These are phyloP conservation scores for Galerina marginata DNA, from an alignment of 768 basidiomycete genomes.

Conservation along the genomic window DNA sequence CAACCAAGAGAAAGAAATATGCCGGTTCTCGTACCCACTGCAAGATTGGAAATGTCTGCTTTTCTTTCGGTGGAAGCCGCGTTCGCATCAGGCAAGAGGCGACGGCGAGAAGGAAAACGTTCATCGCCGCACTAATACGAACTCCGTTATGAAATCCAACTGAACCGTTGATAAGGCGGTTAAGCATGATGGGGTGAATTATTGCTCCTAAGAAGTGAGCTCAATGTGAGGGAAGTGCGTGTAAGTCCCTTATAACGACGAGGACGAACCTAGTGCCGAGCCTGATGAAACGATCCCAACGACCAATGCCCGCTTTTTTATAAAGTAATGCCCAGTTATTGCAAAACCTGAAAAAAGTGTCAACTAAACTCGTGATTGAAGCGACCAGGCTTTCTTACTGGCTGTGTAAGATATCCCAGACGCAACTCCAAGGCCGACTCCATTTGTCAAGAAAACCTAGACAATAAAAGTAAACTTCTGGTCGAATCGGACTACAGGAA, in stretches of 20 bases:
- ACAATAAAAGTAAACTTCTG: background rate
- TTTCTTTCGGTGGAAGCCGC: constrained; percentile 38
- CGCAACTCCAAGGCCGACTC: constrained; percentile 52
- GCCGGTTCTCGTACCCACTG: constrained; percentile 37
- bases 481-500: background rate
- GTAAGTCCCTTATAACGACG: background rate
- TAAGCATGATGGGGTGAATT: constrained; percentile 64
- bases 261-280: constrained; percentile 33
- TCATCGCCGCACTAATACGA: constrained; percentile 43
- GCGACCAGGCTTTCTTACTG: constrained; percentile 19
- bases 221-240: background rate
- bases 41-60: constrained; percentile 25
- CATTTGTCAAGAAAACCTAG: constrained; percentile 59
- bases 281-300: constrained; percentile 52
- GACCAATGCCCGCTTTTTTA: constrained; percentile 48
- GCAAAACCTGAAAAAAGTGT: constrained; percentile 34
- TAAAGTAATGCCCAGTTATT: constrained; percentile 60
- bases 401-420: constrained; percentile 53
- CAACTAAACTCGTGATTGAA: background rate
- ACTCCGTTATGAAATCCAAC: constrained; percentile 48
- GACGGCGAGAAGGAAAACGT: constrained; percentile 36
- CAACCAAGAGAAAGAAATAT: constrained; percentile 26
- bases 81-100: constrained; percentile 40
- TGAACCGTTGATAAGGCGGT: constrained; percentile 43
- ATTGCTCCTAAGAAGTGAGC: constrained; percentile 44